Evolutionary conservation across 2,329 filamentous ascomycete species (phyloP).

Genomic region (Xylariaceae sp.): DNA sequence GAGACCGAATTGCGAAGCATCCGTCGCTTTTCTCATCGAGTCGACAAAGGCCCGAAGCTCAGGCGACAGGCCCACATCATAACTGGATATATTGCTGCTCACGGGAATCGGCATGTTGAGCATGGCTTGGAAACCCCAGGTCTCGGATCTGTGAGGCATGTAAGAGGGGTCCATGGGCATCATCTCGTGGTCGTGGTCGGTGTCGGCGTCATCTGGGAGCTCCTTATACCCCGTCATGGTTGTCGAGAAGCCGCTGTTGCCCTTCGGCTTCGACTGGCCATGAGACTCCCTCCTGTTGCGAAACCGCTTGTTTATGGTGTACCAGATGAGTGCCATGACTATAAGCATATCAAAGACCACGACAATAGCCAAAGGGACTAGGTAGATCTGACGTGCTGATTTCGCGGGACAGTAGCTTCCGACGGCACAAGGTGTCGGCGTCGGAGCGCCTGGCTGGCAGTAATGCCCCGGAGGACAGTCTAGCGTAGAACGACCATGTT

Average conservation of each 20-base stretch:
- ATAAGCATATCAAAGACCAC: slow-evolving; percentile 40
- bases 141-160: slow-evolving; percentile 22
- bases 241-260: slow-evolving; percentile 28
- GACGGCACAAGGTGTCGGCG: slow-evolving; percentile 41
- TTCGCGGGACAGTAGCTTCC: slow-evolving; percentile 43
- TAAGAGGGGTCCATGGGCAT: slow-evolving; percentile 31
- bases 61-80: slow-evolving; percentile 30
- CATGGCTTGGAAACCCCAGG: slow-evolving; percentile 35
- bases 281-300: slow-evolving; percentile 26
- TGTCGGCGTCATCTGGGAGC: slow-evolving; percentile 29
- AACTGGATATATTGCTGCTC: slow-evolving; percentile 23
- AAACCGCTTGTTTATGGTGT: slow-evolving; percentile 33
- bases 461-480: slow-evolving; percentile 44
- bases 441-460: slow-evolving; percentile 44
- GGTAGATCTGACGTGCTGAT: slow-evolving; percentile 36
- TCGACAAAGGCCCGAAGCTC: slow-evolving; percentile 46
- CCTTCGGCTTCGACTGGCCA: slow-evolving; percentile 18
- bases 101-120: slow-evolving; percentile 28
- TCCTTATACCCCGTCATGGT: slow-evolving; percentile 32
- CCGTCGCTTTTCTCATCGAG: slow-evolving; percentile 47
- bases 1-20: slow-evolving; percentile 46
- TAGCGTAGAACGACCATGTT: slow-evolving; percentile 34
- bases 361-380: slow-evolving; percentile 40
- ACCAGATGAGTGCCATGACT: slow-evolving; percentile 31
- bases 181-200: slow-evolving; percentile 30